Evolutionary conservation across 352 stramenopile species (phyloP).

Genomic region (Pythium chondricola): DNA sequence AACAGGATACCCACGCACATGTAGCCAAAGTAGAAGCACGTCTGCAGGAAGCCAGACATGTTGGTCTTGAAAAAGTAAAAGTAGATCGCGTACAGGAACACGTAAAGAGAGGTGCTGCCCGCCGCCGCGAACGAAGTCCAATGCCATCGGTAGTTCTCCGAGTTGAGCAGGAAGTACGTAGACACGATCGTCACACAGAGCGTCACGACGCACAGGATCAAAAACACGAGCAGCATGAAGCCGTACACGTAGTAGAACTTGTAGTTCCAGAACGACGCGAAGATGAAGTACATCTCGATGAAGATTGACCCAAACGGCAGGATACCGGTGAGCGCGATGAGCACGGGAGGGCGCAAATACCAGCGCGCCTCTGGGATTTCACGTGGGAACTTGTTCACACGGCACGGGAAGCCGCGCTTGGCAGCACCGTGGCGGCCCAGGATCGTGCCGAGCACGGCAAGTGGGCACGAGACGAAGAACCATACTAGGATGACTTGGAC

Average conservation of each 20-base stretch:
- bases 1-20: constrained; percentile 58
- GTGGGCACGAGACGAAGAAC: constrained; percentile 96
- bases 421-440: constrained; percentile 91
- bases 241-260: constrained; percentile 99
- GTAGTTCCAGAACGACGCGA: constrained; percentile 99
- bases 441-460: constrained; percentile 95
- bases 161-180: constrained; percentile 98
- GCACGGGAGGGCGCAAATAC: constrained; percentile 76
- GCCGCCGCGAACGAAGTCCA: constrained; percentile 96
- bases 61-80: constrained; percentile 99
- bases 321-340: constrained; percentile 95
- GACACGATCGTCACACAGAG: constrained; percentile 98
- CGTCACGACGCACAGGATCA: constrained; percentile 97
- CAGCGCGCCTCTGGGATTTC: constrained; percentile 74
- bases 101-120: constrained; percentile 93
- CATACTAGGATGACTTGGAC: constrained; percentile 94
- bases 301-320: constrained; percentile 99
- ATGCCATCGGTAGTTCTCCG: constrained; percentile 99
- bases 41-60: constrained; percentile 98
- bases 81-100: constrained; percentile 99
- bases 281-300: constrained; percentile 99
- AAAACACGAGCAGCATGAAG: constrained; percentile 97
- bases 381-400: constrained; percentile 97
- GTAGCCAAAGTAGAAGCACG: constrained; percentile 98
- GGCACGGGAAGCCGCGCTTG: constrained; percentile 83